phyloP scores from a whole-genome alignment of 2,329 filamentous ascomycete species.

The Hypoxylon sp. region DNA sequence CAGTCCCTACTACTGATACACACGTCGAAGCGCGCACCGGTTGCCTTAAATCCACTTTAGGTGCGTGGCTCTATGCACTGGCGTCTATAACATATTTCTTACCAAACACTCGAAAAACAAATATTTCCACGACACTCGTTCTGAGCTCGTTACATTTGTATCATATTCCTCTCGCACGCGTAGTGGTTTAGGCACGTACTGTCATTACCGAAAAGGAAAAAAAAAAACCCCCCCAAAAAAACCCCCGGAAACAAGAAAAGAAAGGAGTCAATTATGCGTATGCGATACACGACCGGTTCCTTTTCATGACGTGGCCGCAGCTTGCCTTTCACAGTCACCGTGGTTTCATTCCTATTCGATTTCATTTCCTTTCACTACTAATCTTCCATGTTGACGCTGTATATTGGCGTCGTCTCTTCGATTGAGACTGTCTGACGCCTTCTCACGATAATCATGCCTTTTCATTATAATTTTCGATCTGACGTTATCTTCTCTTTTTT shows the following conservation, averaged over 20 bases:
- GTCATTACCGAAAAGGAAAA: too few relatives aligned
- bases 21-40: neutral
- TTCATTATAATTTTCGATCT: neutral
- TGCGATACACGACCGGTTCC: conserved; percentile 23
- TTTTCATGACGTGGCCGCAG: neutral
- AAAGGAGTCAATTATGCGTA: conserved; percentile 23
- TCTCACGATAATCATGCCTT: conserved; percentile 11
- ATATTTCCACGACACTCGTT: conserved; percentile 17
- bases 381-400: neutral
- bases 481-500: too few relatives aligned
- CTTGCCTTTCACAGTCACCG: neutral
- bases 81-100: conserved; percentile 1
- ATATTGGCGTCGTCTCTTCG: neutral
- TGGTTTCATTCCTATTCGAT: conserved; percentile 11
- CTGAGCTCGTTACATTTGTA: conserved; percentile 22
- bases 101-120: conserved; percentile 16
- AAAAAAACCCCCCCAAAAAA: too few relatives aligned
- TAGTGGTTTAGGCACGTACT: too few relatives aligned
- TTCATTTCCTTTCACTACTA: neutral
- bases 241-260: neutral
- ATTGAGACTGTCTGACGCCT: neutral
- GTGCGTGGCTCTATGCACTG: neutral
- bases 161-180: conserved; percentile 29
- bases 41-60: conserved; percentile 6
- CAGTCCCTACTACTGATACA: neutral